Percentiles rank a stretch among this genome's conserved stretches.
Conservation (phyloP, 1,284 basidiomycete genomes). For the Ceratobasidium sp. region DNA sequence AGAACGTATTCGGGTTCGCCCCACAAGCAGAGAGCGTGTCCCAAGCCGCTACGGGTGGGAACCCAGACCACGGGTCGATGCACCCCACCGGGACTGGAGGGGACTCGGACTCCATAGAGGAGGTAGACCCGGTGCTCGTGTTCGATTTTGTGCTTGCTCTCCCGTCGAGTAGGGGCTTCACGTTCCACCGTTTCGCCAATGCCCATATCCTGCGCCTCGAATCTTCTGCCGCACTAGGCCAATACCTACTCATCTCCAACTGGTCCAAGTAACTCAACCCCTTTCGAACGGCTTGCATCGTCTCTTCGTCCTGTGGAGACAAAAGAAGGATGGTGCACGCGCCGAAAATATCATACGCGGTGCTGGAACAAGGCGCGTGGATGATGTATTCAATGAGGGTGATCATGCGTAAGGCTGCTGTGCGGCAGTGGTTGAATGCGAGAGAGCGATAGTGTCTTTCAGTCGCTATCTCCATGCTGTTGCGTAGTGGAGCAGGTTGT, state of each 20-base stretch:
- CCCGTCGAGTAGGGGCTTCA: not conserved
- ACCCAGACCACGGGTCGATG: no score
- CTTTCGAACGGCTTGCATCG: constrained; percentile 31
- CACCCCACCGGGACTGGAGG: not conserved
- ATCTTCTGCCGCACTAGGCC: constrained; percentile 27
- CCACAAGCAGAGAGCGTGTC: not conserved
- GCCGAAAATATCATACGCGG: constrained; percentile 34
- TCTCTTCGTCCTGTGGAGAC: constrained; percentile 18
- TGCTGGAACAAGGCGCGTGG: constrained; percentile 29
- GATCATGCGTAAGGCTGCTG: constrained; percentile 31
- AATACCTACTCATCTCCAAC: constrained; percentile 18
- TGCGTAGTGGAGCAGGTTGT: not conserved
- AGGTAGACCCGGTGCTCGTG: no score
- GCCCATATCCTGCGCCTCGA: constrained; percentile 20
- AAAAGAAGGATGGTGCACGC: constrained; percentile 31
- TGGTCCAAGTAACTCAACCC: constrained; percentile 13
- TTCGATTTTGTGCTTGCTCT: no score
- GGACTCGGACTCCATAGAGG: not conserved
- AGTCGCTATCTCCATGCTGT: not conserved
- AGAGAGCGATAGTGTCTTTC: constrained; percentile 24
- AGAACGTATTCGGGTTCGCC: not conserved
- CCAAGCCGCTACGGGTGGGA: not conserved
- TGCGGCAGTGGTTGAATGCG: constrained; percentile 34
- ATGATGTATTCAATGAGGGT: constrained; percentile 17
- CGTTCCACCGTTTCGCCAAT: constrained; percentile 35